These are phyloP conservation scores for Ustilago xerochloae DNA, from an alignment of 1,284 basidiomycete species.

Conservation along the genomic window DNA sequence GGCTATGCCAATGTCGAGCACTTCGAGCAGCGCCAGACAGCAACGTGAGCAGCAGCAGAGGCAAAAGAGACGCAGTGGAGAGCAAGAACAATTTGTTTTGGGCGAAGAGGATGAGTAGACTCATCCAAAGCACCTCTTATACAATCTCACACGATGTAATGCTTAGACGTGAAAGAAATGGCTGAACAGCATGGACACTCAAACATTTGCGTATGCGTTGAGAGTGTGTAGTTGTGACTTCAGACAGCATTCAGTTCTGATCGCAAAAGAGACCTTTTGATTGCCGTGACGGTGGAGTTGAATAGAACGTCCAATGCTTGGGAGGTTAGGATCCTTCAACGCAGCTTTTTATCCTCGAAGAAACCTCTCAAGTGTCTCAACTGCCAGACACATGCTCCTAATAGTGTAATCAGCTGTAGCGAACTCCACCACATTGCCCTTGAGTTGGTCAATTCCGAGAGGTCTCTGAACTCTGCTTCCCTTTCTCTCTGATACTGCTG, in stretches of 20 bases:
- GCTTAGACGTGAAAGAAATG: not conserved
- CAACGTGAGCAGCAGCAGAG: not conserved
- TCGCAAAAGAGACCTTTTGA: not conserved
- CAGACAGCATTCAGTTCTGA: not conserved
- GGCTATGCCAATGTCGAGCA: not conserved
- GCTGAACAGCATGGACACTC: not conserved
- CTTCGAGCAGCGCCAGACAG: constrained; percentile 1
- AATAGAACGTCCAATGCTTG: not conserved
- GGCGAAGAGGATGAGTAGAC: constrained; percentile 36
- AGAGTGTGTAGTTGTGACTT: not conserved
- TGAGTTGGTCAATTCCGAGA: constrained; percentile 88
- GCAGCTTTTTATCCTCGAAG: constrained; percentile 66
- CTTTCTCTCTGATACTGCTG: constrained; percentile 96
- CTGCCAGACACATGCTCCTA: constrained; percentile 91
- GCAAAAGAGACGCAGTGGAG: constrained; percentile 4
- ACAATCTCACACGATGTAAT: not conserved
- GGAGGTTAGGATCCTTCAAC: no score
- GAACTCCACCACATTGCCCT: constrained; percentile 93
- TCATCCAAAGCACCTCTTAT: no score
- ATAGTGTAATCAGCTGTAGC: constrained; percentile 83
- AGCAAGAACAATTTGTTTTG: constrained; percentile 46
- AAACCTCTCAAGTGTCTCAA: constrained; percentile 78
- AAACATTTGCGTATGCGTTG: no score
- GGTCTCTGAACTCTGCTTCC: constrained; percentile 88
- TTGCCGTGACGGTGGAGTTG: not conserved